Evolutionary conservation across 768 basidiomycete species (phyloP).

Genomic region (Naganishia vishniacii): DNA sequence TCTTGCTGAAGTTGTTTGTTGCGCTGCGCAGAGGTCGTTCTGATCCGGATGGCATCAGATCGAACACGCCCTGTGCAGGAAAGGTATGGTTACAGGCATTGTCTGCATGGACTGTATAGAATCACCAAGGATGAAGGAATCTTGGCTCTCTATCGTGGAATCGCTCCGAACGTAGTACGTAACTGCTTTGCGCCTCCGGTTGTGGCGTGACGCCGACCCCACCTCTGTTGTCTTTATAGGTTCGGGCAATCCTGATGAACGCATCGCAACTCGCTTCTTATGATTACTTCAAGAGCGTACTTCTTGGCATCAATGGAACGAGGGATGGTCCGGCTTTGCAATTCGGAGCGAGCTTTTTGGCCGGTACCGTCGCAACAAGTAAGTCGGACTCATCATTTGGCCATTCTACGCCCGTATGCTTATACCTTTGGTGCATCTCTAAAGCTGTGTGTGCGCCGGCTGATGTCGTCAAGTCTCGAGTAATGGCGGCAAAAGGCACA

Average conservation of each 20-base stretch:
- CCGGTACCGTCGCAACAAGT: slow-evolving; percentile 46
- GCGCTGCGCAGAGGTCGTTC: slow-evolving; percentile 24
- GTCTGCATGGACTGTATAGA: slow-evolving; percentile 40
- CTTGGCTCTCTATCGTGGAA: slow-evolving; percentile 34
- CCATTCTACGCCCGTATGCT: no score
- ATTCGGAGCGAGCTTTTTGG: slow-evolving; percentile 39
- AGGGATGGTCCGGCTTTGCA: slow-evolving; percentile 43
- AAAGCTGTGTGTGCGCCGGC: slow-evolving; percentile 45
- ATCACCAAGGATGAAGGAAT: slow-evolving; percentile 43
- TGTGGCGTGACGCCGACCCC: no score
- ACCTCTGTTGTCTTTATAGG: slow-evolving; percentile 28
- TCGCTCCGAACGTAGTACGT: slow-evolving; percentile 43
- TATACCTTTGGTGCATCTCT: background rate
- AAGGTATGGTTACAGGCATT: slow-evolving; percentile 39
- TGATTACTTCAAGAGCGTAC: slow-evolving; percentile 43
- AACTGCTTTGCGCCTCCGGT: no score
- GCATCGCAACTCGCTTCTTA: slow-evolving; percentile 45
- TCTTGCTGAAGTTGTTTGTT: background rate
- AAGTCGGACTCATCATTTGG: background rate
- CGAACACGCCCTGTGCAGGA: slow-evolving; percentile 39
- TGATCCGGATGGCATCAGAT: slow-evolving; percentile 44
- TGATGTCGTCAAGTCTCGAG: slow-evolving; percentile 44
- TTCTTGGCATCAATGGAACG: slow-evolving; percentile 35
- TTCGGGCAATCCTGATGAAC: slow-evolving; percentile 47
- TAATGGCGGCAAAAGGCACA: slow-evolving; percentile 35